Evolutionary conservation across 1,284 basidiomycete species (phyloP).

Genomic region (Kwoniella shivajii): DNA sequence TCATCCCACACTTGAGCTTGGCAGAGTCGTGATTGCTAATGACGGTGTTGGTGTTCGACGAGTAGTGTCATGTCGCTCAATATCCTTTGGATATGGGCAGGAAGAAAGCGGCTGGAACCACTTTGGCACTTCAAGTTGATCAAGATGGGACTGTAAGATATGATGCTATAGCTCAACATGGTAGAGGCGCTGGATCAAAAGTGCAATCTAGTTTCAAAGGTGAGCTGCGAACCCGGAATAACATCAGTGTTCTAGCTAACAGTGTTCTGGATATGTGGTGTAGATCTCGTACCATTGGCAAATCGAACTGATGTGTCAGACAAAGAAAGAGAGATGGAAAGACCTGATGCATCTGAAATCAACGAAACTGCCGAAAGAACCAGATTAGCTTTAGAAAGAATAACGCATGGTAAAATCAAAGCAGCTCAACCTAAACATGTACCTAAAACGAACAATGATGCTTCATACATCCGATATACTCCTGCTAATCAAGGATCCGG

Average conservation of each 20-base stretch:
- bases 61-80: conserved; percentile 85
- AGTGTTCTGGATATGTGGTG: neutral
- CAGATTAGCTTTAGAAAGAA: conserved; percentile 84
- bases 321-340: conserved; percentile 72
- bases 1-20: neutral
- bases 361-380: conserved; percentile 87
- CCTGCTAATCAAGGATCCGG: conserved; percentile 62
- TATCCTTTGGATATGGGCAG: conserved; percentile 94
- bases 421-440: conserved; percentile 75
- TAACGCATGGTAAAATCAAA: conserved; percentile 94
- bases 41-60: neutral
- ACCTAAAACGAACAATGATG: conserved; percentile 73
- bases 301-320: conserved; percentile 88
- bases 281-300: conserved; percentile 86
- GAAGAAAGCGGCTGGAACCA: conserved; percentile 92
- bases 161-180: conserved; percentile 94
- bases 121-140: conserved; percentile 94
- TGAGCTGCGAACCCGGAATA: conserved; percentile 28
- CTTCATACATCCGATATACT: conserved; percentile 92
- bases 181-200: conserved; percentile 78
- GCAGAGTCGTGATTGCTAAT: neutral
- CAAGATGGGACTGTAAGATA: conserved; percentile 94
- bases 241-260: neutral
- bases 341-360: conserved; percentile 89
- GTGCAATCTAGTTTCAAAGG: conserved; percentile 92